Evolutionary conservation across 129 eudicot genomes (phyloP).

Genomic region (Lonicera japonica): DNA sequence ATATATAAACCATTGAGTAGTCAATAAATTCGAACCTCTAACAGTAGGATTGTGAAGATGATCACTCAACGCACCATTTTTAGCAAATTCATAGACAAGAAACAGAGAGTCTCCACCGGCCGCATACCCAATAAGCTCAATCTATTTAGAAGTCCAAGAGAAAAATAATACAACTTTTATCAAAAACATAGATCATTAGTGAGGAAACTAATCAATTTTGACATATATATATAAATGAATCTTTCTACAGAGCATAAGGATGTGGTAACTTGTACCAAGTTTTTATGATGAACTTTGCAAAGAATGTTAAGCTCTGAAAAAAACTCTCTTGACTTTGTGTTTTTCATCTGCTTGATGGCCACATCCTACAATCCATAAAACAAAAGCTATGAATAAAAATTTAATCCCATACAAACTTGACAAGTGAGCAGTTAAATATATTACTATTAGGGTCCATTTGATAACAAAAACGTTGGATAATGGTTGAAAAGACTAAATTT

Average conservation of each 20-base stretch:
- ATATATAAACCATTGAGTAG: background rate
- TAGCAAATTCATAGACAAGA: slow-evolving; percentile 11
- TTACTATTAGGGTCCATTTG: too few relatives aligned
- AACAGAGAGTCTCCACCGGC: slow-evolving; percentile 9
- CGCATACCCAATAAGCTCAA: slow-evolving; percentile 7
- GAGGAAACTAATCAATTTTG: too few relatives aligned
- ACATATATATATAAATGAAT: background rate
- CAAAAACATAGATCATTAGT: too few relatives aligned
- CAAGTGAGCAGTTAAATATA: too few relatives aligned
- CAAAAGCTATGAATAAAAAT: background rate
- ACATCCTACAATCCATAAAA: background rate
- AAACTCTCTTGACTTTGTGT: slow-evolving; percentile 15
- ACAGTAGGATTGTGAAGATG: slow-evolving; percentile 10
- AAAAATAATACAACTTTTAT: background rate
- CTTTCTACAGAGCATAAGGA: background rate
- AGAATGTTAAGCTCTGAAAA: slow-evolving; percentile 10
- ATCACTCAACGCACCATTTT: slow-evolving; percentile 14
- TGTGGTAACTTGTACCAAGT: background rate
- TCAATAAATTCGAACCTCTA: slow-evolving; percentile 9
- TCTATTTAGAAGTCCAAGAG: background rate
- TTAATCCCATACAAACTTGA: background rate
- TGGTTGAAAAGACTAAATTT: too few relatives aligned
- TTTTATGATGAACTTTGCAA: slow-evolving; percentile 13
- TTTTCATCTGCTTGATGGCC: slow-evolving; percentile 13
- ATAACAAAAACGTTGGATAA: too few relatives aligned